Evolutionary conservation across 768 basidiomycete genomes (phyloP), one percentile per base, ranked within the genome.

Genomic region (Suillus plorans): DNA sequence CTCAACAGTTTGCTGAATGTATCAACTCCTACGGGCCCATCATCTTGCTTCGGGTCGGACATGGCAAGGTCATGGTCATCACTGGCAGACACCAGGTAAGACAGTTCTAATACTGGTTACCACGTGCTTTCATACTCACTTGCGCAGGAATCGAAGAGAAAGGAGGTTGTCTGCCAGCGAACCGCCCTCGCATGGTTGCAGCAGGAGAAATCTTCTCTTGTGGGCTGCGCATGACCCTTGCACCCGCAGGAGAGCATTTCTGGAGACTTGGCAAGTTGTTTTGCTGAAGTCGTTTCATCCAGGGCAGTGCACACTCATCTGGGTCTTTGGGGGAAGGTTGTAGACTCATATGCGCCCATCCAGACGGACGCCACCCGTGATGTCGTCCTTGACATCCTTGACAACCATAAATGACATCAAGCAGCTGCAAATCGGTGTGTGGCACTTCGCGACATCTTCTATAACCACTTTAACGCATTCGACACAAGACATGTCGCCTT

Each of bases 11-110:
- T 63, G 83, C 86, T 45, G 80, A 85, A 66, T 87, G 85, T 83
- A 82, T 84, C 10, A 80, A 86, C 69, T 70, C 82, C 67, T 89
- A 89, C 66, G 89, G 88, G 0, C 84, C 88, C 0, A 78, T 89
- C 13, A 86, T 88, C 67, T 82, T 84, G 0, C 72, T 89, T 2
- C 80, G 84, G 1, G 78, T 85, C 63, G 87, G 89, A 31, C 67
- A 70, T 9, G 20, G 44, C 20, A 75, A 61, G 42, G 31, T 41
- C 31, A 78, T 75, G 70, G 42, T 76, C 14, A 74, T 76, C 65
- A 74, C 78, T 28, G 77, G 75, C 3, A 72, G 76, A 0, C 71
- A 84, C 59, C 77, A 85, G 70, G 76, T 76, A 13, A 66, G 66
- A 6, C 16, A 6, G 56, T n/a, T 13, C 37, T 12, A 10, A 44